phyloP scores from a whole-genome alignment of 306 rosid species.

The Geum urbanum region DNA sequence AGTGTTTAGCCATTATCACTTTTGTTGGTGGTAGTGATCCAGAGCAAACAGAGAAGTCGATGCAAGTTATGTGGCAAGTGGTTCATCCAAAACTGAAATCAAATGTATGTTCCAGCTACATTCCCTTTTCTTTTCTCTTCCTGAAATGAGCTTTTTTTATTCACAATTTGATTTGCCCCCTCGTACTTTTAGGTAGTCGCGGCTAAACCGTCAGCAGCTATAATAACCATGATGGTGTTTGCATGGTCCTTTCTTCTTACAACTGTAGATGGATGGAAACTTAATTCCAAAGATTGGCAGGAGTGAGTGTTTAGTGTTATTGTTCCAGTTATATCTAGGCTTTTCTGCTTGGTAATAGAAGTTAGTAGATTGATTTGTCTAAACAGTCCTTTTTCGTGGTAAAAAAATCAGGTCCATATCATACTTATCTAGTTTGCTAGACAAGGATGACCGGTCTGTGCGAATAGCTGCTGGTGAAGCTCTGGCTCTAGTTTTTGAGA shows the following conservation, averaged over 20 bases:
- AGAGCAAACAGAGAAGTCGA: conserved; percentile 78
- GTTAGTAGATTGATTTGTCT: not conserved
- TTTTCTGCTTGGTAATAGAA: no score
- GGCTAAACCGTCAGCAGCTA: conserved; percentile 57
- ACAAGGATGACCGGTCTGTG: conserved; percentile 83
- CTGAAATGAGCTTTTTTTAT: no score
- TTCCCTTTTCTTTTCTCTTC: no score
- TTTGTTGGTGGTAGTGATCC: conserved; percentile 78
- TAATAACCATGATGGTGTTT: conserved; percentile 64
- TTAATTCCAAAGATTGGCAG: conserved; percentile 75
- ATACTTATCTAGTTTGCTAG: conserved; percentile 74
- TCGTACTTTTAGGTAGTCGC: conserved; percentile 53
- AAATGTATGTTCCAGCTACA: conserved; percentile 41
- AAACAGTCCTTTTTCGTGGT: not conserved
- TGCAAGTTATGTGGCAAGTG: conserved; percentile 92
- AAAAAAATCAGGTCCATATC: conserved; percentile 58
- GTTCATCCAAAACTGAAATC: conserved; percentile 75
- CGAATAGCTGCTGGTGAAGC: conserved; percentile 98
- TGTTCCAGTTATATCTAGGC: not conserved
- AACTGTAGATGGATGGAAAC: conserved; percentile 50
- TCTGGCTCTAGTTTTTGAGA: conserved; percentile 78
- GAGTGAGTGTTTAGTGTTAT: conserved; percentile 43
- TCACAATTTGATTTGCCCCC: not conserved
- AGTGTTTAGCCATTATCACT: conserved; percentile 80
- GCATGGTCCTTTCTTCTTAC: conserved; percentile 96